These are phyloP conservation scores for Arachis hypogaea DNA, from an alignment of 306 rosid species.

Conservation along the genomic window DNA sequence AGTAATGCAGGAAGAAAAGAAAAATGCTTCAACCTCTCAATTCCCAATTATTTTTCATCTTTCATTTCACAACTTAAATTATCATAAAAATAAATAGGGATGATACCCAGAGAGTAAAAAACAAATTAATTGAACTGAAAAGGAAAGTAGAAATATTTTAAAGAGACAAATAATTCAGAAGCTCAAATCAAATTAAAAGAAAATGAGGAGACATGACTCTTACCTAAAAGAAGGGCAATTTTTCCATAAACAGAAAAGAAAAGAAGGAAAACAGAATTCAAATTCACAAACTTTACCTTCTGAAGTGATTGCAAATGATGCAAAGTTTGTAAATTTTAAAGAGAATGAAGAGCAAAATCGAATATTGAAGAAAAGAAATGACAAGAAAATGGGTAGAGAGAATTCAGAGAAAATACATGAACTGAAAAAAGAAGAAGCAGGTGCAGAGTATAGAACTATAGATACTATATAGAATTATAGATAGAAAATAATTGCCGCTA, in stretches of 20 bases:
- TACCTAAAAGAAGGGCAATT: constrained; percentile 17
- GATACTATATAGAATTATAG: neutral
- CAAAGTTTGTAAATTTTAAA: neutral
- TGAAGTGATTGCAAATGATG: neutral
- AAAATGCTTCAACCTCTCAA: neutral
- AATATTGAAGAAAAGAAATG: neutral
- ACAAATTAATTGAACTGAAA: neutral
- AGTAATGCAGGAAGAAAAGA: neutral
- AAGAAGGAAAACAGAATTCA: neutral
- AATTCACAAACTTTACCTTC: neutral
- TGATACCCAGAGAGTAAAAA: neutral
- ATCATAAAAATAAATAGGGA: neutral
- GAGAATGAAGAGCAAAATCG: neutral
- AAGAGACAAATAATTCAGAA: neutral
- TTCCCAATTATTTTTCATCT: neutral
- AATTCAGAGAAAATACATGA: neutral
- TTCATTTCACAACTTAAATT: neutral
- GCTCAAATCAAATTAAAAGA: constrained; percentile 11
- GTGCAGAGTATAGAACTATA: neutral
- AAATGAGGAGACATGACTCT: neutral
- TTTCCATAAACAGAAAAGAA: neutral
- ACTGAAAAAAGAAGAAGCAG: constrained; percentile 3
- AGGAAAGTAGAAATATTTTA: neutral
- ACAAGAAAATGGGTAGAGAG: neutral
- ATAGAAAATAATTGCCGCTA: constrained; percentile 21